Base-by-base conservation (phyloP, 352 stramenopile species). In the Phytopythium boreale region DNA sequence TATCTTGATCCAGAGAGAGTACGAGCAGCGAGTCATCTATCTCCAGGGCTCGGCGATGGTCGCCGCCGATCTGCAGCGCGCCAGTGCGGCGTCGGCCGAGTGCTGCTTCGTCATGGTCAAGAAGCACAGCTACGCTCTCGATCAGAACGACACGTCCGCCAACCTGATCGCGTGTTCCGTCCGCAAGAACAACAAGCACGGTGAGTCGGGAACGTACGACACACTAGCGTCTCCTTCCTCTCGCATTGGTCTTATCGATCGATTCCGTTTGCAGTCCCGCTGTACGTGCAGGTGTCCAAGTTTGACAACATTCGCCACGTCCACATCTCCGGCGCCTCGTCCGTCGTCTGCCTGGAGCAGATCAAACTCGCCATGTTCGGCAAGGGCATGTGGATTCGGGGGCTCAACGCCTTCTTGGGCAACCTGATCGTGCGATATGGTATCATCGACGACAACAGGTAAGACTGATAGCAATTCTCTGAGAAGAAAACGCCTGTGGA, bases 211-310 rank as follows among this genome's bases (percentile, higher is more conserved):
- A 49, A n/a, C 56, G 26, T 46, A 14, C 31, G 31, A 39, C 6
- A 3, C 3, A 39, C 10, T 39, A 3, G 51, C 14, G 19, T 36
- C 26, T n/a, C 8, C n/a, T 36, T 37, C 10, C 20, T 31, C 37
- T 22, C 31, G 39, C 59, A 10, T 27, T 43, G 7, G 8, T 6
- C 43, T 50, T 0, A 50, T 26, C 22, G 34, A 51, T 36, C 39
- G 52, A 20, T 22, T 52, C 14, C 52, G 31, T 14, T 59, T 49
- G 52, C 61, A 78, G 86, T 80, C 10, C 84, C 78, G 5, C 56
- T 96, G 5, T 90, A 89, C 51, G 80, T 90, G 10, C 84, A 96
- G 70, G 79, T 96, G 7, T 88, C 88, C 49, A 88, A 89, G 62
- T 76, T 75, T 22, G 84, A 93, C 58, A 93, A 90, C 36, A 76